These are phyloP conservation scores for Alternaria arbusti DNA, from an alignment of 2,329 filamentous ascomycete species.

Conservation along the genomic window DNA sequence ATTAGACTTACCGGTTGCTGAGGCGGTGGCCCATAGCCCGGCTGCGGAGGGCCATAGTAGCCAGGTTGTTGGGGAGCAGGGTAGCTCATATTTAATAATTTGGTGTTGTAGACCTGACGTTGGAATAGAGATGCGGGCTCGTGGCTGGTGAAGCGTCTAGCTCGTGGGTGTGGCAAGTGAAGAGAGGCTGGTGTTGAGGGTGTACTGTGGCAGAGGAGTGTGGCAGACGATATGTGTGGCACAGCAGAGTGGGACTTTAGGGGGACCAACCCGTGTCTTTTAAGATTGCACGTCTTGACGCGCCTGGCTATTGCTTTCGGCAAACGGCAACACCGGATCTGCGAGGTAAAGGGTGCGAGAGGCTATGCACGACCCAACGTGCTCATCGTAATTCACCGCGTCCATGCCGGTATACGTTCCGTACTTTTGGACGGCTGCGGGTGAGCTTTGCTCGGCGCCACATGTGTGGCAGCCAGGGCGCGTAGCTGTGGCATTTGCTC, in stretches of 20 bases:
- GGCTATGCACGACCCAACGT: slow-evolving; percentile 1
- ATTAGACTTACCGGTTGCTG: slow-evolving; percentile 34
- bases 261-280: slow-evolving; percentile 1
- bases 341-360: neutral
- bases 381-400: neutral
- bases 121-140: slow-evolving; percentile 10
- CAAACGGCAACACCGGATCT: slow-evolving; percentile 7
- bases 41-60: slow-evolving; percentile 34
- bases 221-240: slow-evolving; percentile 11
- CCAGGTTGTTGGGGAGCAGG: slow-evolving; percentile 24
- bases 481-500: neutral
- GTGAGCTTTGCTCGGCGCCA: slow-evolving; percentile 16
- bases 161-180: slow-evolving; percentile 6
- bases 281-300: neutral
- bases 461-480: slow-evolving; percentile 17
- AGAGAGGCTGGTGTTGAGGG: slow-evolving; percentile 2
- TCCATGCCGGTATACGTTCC: neutral
- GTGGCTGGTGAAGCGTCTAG: slow-evolving; percentile 22
- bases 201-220: slow-evolving; percentile 13
- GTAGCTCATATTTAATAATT: slow-evolving; percentile 18
- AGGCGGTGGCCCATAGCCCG: slow-evolving; percentile 35
- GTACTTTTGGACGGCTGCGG: neutral
- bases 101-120: slow-evolving; percentile 9
- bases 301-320: slow-evolving; percentile 3
- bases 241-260: slow-evolving; percentile 1